Conservation (phyloP, 768 basidiomycete genomes). For the Rhizopogon vinicolor region DNA sequence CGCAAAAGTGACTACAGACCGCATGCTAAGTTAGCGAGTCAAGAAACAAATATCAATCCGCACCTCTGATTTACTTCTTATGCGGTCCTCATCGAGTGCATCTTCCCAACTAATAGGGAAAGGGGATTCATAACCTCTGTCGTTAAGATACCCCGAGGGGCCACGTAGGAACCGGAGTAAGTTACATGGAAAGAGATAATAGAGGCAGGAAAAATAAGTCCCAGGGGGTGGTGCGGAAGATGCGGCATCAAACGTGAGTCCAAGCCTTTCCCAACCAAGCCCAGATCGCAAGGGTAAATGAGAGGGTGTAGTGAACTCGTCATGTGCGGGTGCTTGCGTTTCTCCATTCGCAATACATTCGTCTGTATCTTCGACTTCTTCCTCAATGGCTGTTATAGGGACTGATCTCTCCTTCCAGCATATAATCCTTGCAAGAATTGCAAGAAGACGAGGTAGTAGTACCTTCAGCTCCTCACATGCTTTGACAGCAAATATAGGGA, state of each 20-base stretch:
- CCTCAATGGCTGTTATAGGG: conserved; percentile 29
- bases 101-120: conserved; percentile 71
- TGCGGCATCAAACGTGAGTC: conserved; percentile 51
- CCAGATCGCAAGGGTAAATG: conserved; percentile 46
- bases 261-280: conserved; percentile 65
- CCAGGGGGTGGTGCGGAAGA: conserved; percentile 56
- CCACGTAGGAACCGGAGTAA: conserved; percentile 71
- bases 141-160: conserved; percentile 60
- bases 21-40: not conserved
- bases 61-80: conserved; percentile 73
- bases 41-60: conserved; percentile 10
- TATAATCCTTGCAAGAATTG: conserved; percentile 63
- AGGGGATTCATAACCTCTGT: conserved; percentile 46
- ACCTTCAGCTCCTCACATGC: conserved; percentile 50
- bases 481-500: conserved; percentile 71
- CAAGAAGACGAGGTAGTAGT: conserved; percentile 61
- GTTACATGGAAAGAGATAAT: conserved; percentile 91
- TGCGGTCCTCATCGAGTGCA: conserved; percentile 61
- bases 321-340: conserved; percentile 4
- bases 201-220: conserved; percentile 72
- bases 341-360: not conserved
- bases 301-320: conserved; percentile 32
- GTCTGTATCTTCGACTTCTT: conserved; percentile 29
- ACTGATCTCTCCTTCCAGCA: conserved; percentile 65
- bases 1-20: conserved; percentile 56